Conservation (phyloP, 2,329 filamentous ascomycete species). For the Microdochium nivale region DNA sequence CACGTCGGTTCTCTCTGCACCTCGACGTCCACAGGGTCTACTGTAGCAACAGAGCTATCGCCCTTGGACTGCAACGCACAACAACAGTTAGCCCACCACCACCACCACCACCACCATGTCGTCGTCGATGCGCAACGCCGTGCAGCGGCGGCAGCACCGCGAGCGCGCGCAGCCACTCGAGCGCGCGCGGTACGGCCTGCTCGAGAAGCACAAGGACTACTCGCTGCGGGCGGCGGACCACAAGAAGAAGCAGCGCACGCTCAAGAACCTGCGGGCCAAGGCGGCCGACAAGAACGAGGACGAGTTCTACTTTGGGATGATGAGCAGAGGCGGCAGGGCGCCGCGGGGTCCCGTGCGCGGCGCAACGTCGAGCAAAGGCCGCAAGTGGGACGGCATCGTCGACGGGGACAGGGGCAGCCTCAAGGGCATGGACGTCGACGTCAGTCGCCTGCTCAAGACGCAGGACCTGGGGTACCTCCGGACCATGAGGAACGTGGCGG, state of each 20-base stretch:
- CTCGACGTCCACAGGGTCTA: too few relatives aligned
- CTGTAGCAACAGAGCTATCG: too few relatives aligned
- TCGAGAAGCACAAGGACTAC: slow-evolving; percentile 92
- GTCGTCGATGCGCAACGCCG: slow-evolving; percentile 54
- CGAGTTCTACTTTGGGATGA: slow-evolving; percentile 61
- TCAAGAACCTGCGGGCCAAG: slow-evolving; percentile 52
- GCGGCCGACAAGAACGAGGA: slow-evolving; percentile 60
- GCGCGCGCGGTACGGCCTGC: slow-evolving; percentile 77
- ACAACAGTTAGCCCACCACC: neutral
- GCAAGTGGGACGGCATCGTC: slow-evolving; percentile 45
- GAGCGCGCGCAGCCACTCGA: slow-evolving; percentile 84
- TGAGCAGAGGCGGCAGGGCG: neutral
- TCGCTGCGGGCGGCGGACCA: slow-evolving; percentile 56
- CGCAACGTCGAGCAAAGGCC: slow-evolving; percentile 34
- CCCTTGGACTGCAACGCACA: too few relatives aligned
- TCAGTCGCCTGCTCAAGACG: slow-evolving; percentile 56
- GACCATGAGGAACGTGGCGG: slow-evolving; percentile 50
- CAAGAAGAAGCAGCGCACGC: slow-evolving; percentile 54
- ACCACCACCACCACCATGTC: neutral
- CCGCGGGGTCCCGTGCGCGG: neutral
- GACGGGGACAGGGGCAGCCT: slow-evolving; percentile 48
- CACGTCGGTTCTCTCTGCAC: too few relatives aligned
- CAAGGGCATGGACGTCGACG: slow-evolving; percentile 43
- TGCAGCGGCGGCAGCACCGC: slow-evolving; percentile 76
- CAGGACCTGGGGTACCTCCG: slow-evolving; percentile 59